Base-by-base conservation (phyloP, 2,329 filamentous ascomycete genomes). In the Epicoccum nigrum region DNA sequence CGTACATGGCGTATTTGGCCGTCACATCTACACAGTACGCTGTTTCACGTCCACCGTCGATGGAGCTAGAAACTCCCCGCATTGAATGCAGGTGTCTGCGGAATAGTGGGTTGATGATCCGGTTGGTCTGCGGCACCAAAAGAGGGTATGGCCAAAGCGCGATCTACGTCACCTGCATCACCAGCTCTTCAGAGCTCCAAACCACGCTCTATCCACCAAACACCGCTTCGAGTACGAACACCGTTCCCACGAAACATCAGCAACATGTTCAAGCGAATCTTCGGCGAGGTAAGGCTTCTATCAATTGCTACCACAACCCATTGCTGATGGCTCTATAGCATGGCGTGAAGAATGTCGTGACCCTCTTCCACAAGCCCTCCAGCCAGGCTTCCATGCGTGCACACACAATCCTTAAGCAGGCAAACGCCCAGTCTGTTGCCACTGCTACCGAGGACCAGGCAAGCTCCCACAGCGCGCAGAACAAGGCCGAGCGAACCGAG, bases 301-400 rank as follows among this genome's bases (percentile, higher is more conserved):
- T 31, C 25, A 54, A 47, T 54, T 57, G 41, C 43, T 9, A 33
- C 20, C 25, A 23, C 28, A 4, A 20, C 25, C n/a, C 27, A 37
- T 21, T 17, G 50, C 60, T 70, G 37, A 68, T 60, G 21, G 15
- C 15, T 13, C 12, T 30, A n/a, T 23, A 77, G 78, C 68, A 73
- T 41, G 77, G 76, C 62, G 73, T 74, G 57, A 80, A 79, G 67
- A 92, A 97, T 79, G 90, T 96, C 62, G 85, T 97, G 72, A 97
- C 93, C 55, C 87, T 99, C 80, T 99, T 97, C 82, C 92, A 97
- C 83, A 89, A 90, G 75, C 84, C 93, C 51, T 83, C 81, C 64
- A 83, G 84, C 45, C 83, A 88, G 17, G 81, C 87, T 58, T 97
- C 92, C 3, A 79, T 84, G 42, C 85, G 88, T 54, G 88, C 88